A percentile compares a stretch with the other conserved stretches of the same genome.
These are phyloP conservation scores for Casuarina equisetifolia DNA, from an alignment of 306 rosid species.

Conservation along the genomic window DNA sequence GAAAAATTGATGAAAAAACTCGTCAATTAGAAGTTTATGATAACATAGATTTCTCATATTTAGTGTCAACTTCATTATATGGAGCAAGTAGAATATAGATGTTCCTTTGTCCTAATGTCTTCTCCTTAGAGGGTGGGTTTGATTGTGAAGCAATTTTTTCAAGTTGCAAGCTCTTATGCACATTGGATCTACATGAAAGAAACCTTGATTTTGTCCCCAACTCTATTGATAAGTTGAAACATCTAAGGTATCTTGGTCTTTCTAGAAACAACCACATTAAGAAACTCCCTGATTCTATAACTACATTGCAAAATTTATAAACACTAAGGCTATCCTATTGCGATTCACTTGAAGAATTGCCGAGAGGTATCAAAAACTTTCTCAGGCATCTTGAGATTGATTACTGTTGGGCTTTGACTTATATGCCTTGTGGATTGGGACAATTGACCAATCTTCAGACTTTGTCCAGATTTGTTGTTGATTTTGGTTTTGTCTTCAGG, in stretches of 20 bases:
- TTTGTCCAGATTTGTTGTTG: slow-evolving; percentile 14
- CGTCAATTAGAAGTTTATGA: slow-evolving; percentile 4
- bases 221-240: background rate
- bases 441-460: background rate
- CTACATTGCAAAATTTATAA: background rate
- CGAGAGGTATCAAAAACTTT: background rate
- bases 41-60: no score
- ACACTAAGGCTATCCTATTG: slow-evolving; percentile 8
- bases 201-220: background rate
- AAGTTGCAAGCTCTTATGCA: background rate
- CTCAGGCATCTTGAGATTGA: no score
- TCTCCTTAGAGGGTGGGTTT: no score
- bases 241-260: background rate
- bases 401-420: background rate
- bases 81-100: background rate
- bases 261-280: background rate
- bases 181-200: no score
- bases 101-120: background rate
- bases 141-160: background rate
- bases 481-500: background rate
- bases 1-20: background rate
- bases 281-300: background rate
- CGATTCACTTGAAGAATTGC: slow-evolving; percentile 1
- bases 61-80: background rate
- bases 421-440: slow-evolving; percentile 8